phyloP scores from a whole-genome alignment of 331 rosid genomes.

The Malus hybrid region DNA sequence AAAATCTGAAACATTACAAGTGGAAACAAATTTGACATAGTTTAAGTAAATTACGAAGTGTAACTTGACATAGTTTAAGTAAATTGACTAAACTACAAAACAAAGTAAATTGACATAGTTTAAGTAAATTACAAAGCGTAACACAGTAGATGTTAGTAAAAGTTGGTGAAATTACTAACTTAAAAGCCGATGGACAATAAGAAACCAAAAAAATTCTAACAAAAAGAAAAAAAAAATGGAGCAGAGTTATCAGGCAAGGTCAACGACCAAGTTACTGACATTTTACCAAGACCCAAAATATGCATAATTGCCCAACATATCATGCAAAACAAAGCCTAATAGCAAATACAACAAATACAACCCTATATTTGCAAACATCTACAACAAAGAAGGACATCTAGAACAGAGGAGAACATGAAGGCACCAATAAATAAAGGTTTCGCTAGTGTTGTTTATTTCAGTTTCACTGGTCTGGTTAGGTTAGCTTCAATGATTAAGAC shows the following conservation, averaged over 20 bases:
- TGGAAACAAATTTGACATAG: not conserved
- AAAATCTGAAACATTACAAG: constrained; percentile 53
- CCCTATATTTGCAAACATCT: not conserved
- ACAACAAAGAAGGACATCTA: not conserved
- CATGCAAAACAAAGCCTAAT: not conserved
- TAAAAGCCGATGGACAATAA: not conserved
- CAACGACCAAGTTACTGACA: not conserved
- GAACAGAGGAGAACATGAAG: not conserved
- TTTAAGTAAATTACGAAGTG: not conserved
- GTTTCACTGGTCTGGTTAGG: not conserved
- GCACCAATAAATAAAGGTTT: not conserved
- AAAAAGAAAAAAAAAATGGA: not conserved
- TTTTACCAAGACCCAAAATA: not conserved
- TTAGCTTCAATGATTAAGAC: not conserved
- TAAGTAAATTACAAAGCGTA: not conserved
- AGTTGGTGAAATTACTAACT: not conserved
- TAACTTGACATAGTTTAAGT: not conserved
- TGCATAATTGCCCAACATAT: not conserved
- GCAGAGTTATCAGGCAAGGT: not conserved
- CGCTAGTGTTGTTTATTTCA: not conserved
- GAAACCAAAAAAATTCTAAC: not conserved
- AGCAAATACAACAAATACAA: not conserved
- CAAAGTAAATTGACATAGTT: not conserved
- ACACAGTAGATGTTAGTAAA: not conserved
- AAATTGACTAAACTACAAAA: not conserved